Evolutionary conservation across 23 red algal species (phyloP).

Genomic region (Pyropia yezoensis): DNA sequence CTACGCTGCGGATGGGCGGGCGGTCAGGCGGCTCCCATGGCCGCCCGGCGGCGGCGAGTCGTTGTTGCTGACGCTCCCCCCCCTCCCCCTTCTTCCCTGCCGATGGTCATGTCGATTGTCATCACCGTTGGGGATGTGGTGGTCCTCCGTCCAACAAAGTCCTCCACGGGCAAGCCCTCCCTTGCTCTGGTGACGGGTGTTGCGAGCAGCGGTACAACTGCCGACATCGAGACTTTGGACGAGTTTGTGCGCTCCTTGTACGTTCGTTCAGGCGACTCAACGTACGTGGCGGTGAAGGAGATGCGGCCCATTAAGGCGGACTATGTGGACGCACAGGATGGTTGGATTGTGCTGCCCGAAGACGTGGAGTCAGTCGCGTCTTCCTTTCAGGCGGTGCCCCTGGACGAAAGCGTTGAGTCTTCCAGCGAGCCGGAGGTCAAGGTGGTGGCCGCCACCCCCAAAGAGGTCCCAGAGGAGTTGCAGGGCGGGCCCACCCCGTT

Average conservation of each 20-base stretch:
- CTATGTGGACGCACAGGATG: slow-evolving; percentile 41
- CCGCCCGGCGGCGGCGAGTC: too few species aligned
- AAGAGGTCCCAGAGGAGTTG: slow-evolving; percentile 10
- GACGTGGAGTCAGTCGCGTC: slow-evolving; percentile 20
- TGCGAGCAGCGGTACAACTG: slow-evolving; percentile 30
- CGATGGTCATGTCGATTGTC: too few species aligned
- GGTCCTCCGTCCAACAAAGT: too few species aligned
- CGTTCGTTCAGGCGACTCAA: slow-evolving; percentile 19
- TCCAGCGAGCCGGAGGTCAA: slow-evolving; percentile 3
- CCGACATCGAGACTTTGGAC: slow-evolving; percentile 38
- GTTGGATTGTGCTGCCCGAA: slow-evolving; percentile 46
- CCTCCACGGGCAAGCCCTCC: too few species aligned
- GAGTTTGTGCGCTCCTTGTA: slow-evolving; percentile 44
- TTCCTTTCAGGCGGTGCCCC: slow-evolving; percentile 24
- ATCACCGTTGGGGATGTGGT: too few species aligned
- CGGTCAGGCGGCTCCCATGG: too few species aligned
- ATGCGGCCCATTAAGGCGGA: slow-evolving; percentile 26
- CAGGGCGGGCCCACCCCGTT: slow-evolving; percentile 18
- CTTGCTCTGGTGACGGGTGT: slow-evolving; percentile 26
- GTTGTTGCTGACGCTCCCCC: too few species aligned
- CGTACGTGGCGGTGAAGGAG: slow-evolving; percentile 20
- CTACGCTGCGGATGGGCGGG: too few species aligned
- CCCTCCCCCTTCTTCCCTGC: too few species aligned
- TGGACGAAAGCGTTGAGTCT: background rate
- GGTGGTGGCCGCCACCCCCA: slow-evolving; percentile 6